Base-by-base conservation (phyloP, 2,329 filamentous ascomycete species). In the Ustilaginoidea virens region DNA sequence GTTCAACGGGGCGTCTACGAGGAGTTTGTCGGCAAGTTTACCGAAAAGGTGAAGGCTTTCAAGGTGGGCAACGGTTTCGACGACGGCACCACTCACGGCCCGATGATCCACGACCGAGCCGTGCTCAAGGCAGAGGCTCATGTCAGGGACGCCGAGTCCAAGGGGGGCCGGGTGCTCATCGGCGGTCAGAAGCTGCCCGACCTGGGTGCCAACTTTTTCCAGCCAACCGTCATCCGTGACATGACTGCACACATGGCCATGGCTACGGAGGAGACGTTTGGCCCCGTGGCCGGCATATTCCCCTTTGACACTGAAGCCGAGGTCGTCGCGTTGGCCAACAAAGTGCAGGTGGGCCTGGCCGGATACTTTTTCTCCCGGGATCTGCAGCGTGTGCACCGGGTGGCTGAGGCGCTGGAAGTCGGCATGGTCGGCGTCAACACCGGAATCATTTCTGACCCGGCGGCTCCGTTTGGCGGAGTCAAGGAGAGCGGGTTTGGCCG, bases 221-320 rank as follows among this genome's bases (percentile, higher is more conserved):
- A 85, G 45, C 83, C 82, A 3, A 96, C 90, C 0, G 80, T 96
- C 23, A 72, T 98, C 35, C 76, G 80, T 7, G 80, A 80, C 37
- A 87, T 93, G 76, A 92, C 66, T 8, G 61, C 66, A 33, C 74
- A 86, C 23, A 96, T 96, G 90, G 66, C 70, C 34, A 67, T 96
- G 40, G 76, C 81, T 4, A 61, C 61, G 2, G 87, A 96, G 54
- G 90, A 98, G 62, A 98, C 87, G 0, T 98, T 98, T 49, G 90
- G 90, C 0, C 90, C 90, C 3, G 80, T 96, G 0, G 87, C 86
- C 0, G 87, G 80, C 1, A 56, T 96, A 10, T 94, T 94, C 61
- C 68, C 74, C 27, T 98, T 96, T 48, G 69, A 81, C 26, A 83
- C 77, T 0, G 90, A 96, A 56, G 75, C 79, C 30, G 86, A 96